These are phyloP conservation scores for Ganoderma sinense DNA, from an alignment of 1,284 basidiomycete species.

Conservation along the genomic window DNA sequence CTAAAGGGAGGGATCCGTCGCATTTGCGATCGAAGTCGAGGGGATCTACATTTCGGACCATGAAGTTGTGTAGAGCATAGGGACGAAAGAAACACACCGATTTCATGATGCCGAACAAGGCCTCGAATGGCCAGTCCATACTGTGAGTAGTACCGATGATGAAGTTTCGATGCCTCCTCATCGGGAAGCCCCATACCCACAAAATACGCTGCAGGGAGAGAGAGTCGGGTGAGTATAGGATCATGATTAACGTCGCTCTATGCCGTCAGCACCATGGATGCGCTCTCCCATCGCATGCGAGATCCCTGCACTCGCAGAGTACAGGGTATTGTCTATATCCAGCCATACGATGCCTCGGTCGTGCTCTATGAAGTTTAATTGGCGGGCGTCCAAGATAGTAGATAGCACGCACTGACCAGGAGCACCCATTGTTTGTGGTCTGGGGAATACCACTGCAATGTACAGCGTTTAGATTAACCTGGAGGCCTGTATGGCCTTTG, in stretches of 20 bases:
- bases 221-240: background rate
- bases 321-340: conserved; percentile 90
- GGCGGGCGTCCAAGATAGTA: background rate
- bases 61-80: background rate
- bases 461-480: background rate
- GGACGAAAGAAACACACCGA: conserved; percentile 53
- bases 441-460: background rate
- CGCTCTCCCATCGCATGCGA: conserved; percentile 83
- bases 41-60: conserved; percentile 60
- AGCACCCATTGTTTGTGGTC: conserved; percentile 2
- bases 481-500: background rate
- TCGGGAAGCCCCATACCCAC: conserved; percentile 71
- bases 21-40: conserved; percentile 88
- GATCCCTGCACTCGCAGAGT: conserved; percentile 79
- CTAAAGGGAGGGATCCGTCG: conserved; percentile 85
- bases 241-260: background rate
- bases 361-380: conserved; percentile 42
- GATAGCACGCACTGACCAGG: background rate
- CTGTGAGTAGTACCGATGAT: conserved; percentile 78
- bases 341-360: conserved; percentile 76
- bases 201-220: conserved; percentile 73
- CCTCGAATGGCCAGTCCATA: conserved; percentile 90
- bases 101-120: conserved; percentile 78
- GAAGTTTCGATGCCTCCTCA: conserved; percentile 77
- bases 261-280: conserved; percentile 68